Evolutionary conservation across 345 rosid species (phyloP).

Genomic region (Litchi chinensis): DNA sequence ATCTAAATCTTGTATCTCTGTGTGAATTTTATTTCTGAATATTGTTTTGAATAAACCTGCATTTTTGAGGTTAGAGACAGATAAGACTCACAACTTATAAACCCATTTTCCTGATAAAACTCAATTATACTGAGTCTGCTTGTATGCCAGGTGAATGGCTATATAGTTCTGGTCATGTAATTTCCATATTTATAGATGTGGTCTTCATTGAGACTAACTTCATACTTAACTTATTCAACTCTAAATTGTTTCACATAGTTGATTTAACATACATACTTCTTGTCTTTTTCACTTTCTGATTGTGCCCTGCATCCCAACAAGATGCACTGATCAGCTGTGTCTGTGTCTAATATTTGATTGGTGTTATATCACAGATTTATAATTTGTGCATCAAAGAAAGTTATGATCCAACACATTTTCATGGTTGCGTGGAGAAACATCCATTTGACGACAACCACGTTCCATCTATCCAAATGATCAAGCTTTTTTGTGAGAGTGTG

Average conservation of each 20-base stretch:
- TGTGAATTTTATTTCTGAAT: neutral
- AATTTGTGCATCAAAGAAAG: conserved; percentile 82
- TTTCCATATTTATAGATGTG: neutral
- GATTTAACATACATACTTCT: neutral
- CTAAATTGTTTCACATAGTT: neutral
- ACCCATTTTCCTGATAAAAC: too few relatives aligned
- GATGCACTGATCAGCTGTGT: neutral
- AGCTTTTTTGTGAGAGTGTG: conserved; percentile 83
- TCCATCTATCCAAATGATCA: conserved; percentile 78
- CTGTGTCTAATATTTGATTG: neutral
- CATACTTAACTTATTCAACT: neutral
- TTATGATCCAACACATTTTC: conserved; percentile 71
- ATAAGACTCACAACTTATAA: too few relatives aligned
- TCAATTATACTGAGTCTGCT: neutral
- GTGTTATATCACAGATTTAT: conserved; percentile 46
- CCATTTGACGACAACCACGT: conserved; percentile 96
- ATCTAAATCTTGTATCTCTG: conserved; percentile 51
- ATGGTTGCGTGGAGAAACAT: conserved; percentile 75
- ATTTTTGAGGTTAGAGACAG: too few relatives aligned
- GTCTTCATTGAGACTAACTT: neutral
- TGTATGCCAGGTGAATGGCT: neutral
- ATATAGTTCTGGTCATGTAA: neutral
- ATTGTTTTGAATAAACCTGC: neutral
- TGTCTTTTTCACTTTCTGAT: neutral
- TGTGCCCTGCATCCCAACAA: neutral